These are phyloP conservation scores for Saposhnikovia divaricata DNA, from an alignment of 129 eudicot species.

Conservation along the genomic window DNA sequence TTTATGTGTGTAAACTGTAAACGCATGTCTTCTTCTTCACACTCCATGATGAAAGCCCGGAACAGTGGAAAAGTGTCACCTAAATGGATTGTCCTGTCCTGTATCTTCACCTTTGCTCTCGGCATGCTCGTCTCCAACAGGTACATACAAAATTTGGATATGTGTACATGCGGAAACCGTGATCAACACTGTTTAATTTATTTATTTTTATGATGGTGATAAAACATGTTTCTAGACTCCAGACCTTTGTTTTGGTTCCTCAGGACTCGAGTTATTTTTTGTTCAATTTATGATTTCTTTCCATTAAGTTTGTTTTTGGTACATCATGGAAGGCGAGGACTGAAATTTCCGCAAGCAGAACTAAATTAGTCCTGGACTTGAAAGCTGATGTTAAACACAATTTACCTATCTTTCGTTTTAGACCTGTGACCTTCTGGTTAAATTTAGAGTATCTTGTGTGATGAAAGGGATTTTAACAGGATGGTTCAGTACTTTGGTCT, in stretches of 20 bases:
- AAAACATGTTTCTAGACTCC: background rate
- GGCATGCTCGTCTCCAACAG: conserved; percentile 61
- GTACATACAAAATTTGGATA: conserved; percentile 5
- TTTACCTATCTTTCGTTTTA: background rate
- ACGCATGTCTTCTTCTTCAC: background rate
- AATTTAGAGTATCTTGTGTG: background rate
- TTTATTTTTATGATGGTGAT: background rate
- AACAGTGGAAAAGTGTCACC: conserved; percentile 40
- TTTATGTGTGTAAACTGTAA: background rate
- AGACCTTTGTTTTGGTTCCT: background rate
- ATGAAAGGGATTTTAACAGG: background rate
- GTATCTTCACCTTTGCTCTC: conserved; percentile 49
- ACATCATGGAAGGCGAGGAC: background rate
- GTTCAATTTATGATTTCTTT: background rate
- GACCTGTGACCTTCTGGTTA: background rate
- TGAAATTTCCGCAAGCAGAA: background rate
- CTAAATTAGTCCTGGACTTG: background rate
- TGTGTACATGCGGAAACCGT: background rate
- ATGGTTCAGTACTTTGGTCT: background rate
- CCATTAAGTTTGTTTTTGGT: background rate
- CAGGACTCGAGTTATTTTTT: too few species aligned
- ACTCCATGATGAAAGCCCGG: conserved; percentile 31
- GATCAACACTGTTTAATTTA: background rate
- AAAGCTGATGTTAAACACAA: background rate
- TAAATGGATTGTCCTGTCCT: conserved; percentile 40